Evolutionary conservation across 257 asterid species (phyloP).

Genomic region (Pogostemon cablin): DNA sequence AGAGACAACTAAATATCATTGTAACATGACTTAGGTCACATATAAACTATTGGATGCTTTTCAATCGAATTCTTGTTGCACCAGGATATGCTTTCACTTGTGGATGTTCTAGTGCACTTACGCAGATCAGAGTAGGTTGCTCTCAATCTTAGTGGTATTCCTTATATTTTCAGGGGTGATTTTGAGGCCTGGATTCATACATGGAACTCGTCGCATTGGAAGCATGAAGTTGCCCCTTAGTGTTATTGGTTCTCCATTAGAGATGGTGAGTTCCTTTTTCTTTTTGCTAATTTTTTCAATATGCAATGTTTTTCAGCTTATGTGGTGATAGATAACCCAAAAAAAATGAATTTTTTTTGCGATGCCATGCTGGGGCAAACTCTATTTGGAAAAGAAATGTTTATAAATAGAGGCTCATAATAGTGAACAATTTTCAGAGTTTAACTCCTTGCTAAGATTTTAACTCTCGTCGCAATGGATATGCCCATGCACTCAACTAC

Average conservation of each 20-base stretch:
- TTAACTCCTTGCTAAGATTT: neutral
- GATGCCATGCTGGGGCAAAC: too few relatives aligned
- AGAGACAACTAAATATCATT: neutral
- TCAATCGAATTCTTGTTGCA: neutral
- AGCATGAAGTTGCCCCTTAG: conserved; percentile 86
- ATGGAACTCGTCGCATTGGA: conserved; percentile 92
- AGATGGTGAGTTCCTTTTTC: conserved; percentile 55
- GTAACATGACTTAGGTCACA: neutral
- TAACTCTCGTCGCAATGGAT: neutral
- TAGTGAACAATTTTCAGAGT: too few relatives aligned
- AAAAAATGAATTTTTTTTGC: too few relatives aligned
- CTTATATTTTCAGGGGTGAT: conserved; percentile 64
- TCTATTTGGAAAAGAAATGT: too few relatives aligned
- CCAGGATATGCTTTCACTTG: neutral
- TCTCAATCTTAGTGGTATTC: conserved; percentile 10
- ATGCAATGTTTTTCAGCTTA: too few relatives aligned
- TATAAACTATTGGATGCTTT: neutral
- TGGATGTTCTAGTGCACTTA: neutral
- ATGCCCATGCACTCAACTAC: neutral
- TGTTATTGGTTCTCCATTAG: conserved; percentile 86
- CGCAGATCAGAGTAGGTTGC: neutral
- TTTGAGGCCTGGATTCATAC: conserved; percentile 92
- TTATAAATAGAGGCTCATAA: too few relatives aligned
- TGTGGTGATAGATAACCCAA: too few relatives aligned
- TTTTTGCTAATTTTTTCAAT: neutral